phyloP scores from a whole-genome alignment of 306 rosid genomes.

The Prosopis cineraria region DNA sequence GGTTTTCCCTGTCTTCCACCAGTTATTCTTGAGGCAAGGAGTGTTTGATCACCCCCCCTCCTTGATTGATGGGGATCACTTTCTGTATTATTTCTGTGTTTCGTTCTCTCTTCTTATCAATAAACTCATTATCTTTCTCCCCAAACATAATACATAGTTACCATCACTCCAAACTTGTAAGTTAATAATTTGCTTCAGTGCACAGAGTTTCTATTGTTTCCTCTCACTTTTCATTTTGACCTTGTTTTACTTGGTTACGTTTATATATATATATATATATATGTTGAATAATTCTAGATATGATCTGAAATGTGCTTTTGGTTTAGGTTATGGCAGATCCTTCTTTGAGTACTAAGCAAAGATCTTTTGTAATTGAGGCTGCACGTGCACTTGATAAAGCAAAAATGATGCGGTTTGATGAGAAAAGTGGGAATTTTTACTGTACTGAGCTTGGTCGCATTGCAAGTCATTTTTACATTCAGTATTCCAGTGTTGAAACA shows the following conservation, averaged over 20 bases:
- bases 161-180: conserved; percentile 20
- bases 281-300: conserved; percentile 6
- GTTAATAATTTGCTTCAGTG: conserved; percentile 36
- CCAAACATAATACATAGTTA: neutral
- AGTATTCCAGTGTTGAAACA: conserved; percentile 93
- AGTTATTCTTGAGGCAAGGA: neutral
- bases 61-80: neutral
- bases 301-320: conserved; percentile 34
- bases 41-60: neutral
- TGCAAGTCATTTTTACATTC: conserved; percentile 99
- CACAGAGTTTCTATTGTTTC: neutral
- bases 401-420: conserved; percentile 99
- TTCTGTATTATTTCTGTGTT: neutral
- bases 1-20: neutral
- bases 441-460: conserved; percentile 99
- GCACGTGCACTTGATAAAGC: conserved; percentile 97
- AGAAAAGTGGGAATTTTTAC: conserved; percentile 96
- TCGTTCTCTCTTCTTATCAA: neutral
- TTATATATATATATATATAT: conserved; percentile 11
- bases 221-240: conserved; percentile 12
- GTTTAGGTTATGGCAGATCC: conserved; percentile 92
- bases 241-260: conserved; percentile 1
- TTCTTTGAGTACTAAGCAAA: conserved; percentile 78
- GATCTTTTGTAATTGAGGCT: conserved; percentile 87
- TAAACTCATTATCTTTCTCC: neutral